Conservation (phyloP, 805 yeast genomes). For the Lipomyces chichibuensis region DNA sequence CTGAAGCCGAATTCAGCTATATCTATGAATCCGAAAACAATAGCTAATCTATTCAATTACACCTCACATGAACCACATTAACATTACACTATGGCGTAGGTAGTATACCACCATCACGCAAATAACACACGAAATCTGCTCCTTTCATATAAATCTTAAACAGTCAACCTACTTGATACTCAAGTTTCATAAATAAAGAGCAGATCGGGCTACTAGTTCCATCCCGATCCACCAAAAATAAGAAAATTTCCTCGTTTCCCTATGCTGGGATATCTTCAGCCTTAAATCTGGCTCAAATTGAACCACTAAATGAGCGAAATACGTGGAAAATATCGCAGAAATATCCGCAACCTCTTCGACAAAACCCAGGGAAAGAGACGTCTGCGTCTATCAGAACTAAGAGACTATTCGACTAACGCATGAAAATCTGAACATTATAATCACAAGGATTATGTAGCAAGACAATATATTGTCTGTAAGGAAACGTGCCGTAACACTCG, state of each 20-base stretch:
- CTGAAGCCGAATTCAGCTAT: too few species aligned
- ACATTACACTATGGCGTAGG: too few species aligned
- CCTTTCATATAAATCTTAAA: neutral
- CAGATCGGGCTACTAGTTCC: neutral
- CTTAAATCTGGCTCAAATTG: neutral
- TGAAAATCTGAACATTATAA: slow-evolving; percentile 4
- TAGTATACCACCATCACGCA: neutral
- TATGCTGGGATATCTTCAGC: neutral
- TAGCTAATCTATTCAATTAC: too few species aligned
- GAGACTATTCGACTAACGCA: neutral
- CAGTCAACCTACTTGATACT: neutral
- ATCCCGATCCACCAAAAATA: neutral
- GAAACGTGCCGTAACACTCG: slow-evolving; percentile 10
- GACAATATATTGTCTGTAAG: neutral
- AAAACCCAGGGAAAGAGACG: neutral
- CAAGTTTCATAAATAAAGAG: neutral
- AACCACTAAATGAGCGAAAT: neutral
- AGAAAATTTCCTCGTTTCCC: neutral
- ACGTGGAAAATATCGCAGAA: neutral
- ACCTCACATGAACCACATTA: too few species aligned
- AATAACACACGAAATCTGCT: too few species aligned
- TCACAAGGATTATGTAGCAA: slow-evolving; percentile 1
- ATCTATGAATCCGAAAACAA: too few species aligned
- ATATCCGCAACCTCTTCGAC: neutral
- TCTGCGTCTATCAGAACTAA: neutral